Base-by-base conservation (phyloP, 2,329 filamentous ascomycete genomes). In the Penicillium brevicompactum region DNA sequence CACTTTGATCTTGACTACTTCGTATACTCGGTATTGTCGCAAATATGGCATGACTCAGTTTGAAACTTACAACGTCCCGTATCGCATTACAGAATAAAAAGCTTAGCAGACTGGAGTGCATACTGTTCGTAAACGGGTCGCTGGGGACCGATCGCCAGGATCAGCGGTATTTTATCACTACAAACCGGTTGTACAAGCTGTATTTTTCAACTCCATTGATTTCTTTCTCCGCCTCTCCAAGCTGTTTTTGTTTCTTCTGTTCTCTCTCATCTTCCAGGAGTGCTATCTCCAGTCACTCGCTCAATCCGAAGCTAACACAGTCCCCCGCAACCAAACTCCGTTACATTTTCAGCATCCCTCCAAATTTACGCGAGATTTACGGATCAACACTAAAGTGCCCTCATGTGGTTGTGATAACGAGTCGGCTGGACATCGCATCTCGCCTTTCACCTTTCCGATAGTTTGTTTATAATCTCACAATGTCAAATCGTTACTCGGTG, bases 401-500 rank as follows among this genome's bases (percentile, higher is more conserved):
- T 42, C 30, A 59, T 61, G 53, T 43, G 37, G 46, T 46, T 38
- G 41, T 52, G 37, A 49, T 51, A 55, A 34, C 10, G 37, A 41
- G 16, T 24, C 49, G 55, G 14, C 42, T 51, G 46, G 53, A 53
- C 48, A 42, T 59, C 22, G 50, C 46, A 50, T 42, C 42, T 48
- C 44, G 53, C 56, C 53, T 53, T 34, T 32, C 4, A 37, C 11
- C 2, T 44, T 11, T 2, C 32, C 22, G 11, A 34, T 53, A 22
- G 22, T 24, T 40, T 24, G 27, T 21, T 38, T 27, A 41, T 18
- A 41, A 40, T 32, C 50, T 45, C 63, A 85, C 51, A 66, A 85
- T 86, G 81, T 82, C 84, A 58, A 84, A 82, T 63, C 84, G 84
- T 64, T 82, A 82, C 73, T 86, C 84, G 24, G 78, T 83, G 51